phyloP scores from a whole-genome alignment of 352 stramenopile genomes.

The Phytophthora macrochlamydospora region DNA sequence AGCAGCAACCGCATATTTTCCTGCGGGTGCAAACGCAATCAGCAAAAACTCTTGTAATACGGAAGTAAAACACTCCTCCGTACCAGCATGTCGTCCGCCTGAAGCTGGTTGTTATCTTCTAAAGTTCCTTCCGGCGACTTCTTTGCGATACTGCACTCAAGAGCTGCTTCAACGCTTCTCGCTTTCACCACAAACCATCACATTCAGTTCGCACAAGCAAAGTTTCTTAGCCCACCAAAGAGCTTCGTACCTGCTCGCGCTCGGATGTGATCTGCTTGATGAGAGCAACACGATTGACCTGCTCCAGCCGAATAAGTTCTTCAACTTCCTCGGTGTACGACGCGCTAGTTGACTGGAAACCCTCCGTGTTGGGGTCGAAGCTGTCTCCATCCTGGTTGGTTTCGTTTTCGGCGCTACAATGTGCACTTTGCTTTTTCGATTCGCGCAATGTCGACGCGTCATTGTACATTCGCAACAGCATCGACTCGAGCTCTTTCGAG shows the following conservation, averaged over 20 bases:
- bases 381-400: slow-evolving; percentile 17
- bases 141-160: slow-evolving; percentile 24
- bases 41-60: slow-evolving; percentile 1
- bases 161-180: slow-evolving; percentile 59
- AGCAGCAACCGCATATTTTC: slow-evolving; percentile 51
- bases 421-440: slow-evolving; percentile 15
- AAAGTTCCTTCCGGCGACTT: neutral
- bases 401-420: slow-evolving; percentile 7
- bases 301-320: slow-evolving; percentile 54
- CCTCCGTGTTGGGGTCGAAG: slow-evolving; percentile 4
- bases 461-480: slow-evolving; percentile 71
- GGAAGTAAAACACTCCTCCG: neutral
- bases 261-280: slow-evolving; percentile 63
- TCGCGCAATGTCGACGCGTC: slow-evolving; percentile 41
- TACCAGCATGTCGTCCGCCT: slow-evolving; percentile 27
- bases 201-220: neutral
- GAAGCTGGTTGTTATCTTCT: slow-evolving; percentile 31
- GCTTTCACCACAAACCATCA: slow-evolving; percentile 17
- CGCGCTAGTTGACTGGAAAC: slow-evolving; percentile 7
- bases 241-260: slow-evolving; percentile 56
- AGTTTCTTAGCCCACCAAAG: neutral
- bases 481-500: slow-evolving; percentile 66
- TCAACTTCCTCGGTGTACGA: slow-evolving; percentile 50
- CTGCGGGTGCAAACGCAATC: slow-evolving; percentile 13
- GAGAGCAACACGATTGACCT: slow-evolving; percentile 51